Conservation (phyloP, 305 asterid species). For the Fraxinus ornus region DNA sequence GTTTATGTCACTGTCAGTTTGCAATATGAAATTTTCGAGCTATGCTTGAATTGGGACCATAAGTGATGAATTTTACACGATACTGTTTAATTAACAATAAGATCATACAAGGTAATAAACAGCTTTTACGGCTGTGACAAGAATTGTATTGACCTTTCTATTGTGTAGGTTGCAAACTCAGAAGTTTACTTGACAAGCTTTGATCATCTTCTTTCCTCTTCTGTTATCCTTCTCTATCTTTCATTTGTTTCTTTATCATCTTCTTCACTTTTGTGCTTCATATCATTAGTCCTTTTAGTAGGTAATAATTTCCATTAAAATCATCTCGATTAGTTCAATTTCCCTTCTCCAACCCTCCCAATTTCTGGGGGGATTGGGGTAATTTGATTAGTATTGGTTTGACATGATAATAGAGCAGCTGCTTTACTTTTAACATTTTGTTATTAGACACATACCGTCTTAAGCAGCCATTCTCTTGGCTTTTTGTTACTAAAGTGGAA, state of each 20-base stretch:
- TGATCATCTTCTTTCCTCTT: neutral
- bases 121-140: neutral
- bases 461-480: neutral
- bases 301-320: neutral
- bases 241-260: neutral
- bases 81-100: neutral
- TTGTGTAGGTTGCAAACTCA: neutral
- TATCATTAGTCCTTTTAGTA: neutral
- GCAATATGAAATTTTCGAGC: neutral
- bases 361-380: neutral
- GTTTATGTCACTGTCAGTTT: neutral
- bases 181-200: neutral
- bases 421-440: neutral
- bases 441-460: neutral
- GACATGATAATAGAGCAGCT: neutral
- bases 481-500: neutral
- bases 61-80: neutral
- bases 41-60: neutral
- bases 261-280: neutral
- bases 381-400: neutral
- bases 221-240: neutral
- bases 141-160: neutral
- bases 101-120: neutral
- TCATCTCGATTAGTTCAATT: neutral
- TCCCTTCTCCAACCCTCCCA: neutral